phyloP scores from a whole-genome alignment of 2,329 filamentous ascomycete genomes.

The Dothideomycetes sp. region DNA sequence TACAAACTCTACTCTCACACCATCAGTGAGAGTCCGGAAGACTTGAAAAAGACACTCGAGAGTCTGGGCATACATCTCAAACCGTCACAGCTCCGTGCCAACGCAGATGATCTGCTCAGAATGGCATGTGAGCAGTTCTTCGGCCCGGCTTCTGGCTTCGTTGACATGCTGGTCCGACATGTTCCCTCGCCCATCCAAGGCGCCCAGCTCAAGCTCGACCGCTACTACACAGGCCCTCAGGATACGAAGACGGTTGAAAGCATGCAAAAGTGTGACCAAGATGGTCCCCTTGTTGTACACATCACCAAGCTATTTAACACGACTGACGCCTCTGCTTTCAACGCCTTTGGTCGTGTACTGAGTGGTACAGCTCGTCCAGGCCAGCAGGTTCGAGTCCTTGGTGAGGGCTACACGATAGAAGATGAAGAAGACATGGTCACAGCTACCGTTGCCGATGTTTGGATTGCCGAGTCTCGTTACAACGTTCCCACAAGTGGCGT shows the following conservation, averaged over 20 bases:
- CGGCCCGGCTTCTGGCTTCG: slow-evolving; percentile 76
- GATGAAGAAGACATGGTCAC: slow-evolving; percentile 96
- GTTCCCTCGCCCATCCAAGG: slow-evolving; percentile 77
- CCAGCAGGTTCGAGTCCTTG: slow-evolving; percentile 77
- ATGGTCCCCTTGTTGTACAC: slow-evolving; percentile 84
- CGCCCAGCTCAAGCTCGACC: slow-evolving; percentile 63
- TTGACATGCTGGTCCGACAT: slow-evolving; percentile 89
- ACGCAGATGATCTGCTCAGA: slow-evolving; percentile 80
- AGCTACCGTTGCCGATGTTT: slow-evolving; percentile 74
- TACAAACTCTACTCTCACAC: slow-evolving; percentile 97
- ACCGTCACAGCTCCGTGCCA: slow-evolving; percentile 80
- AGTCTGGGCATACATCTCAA: slow-evolving; percentile 77
- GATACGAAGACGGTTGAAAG: slow-evolving; percentile 70
- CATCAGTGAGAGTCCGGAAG: slow-evolving; percentile 78
- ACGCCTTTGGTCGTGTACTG: slow-evolving; percentile 82
- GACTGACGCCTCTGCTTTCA: slow-evolving; percentile 79
- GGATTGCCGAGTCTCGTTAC: slow-evolving; percentile 86
- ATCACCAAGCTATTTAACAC: slow-evolving; percentile 90
- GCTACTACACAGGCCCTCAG: slow-evolving; percentile 83
- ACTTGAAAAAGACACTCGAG: slow-evolving; percentile 67
- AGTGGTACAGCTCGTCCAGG: slow-evolving; percentile 80
- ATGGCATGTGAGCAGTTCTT: slow-evolving; percentile 94
- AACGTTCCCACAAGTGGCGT: slow-evolving; percentile 86
- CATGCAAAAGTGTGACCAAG: slow-evolving; percentile 74
- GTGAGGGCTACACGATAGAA: slow-evolving; percentile 90